Evolutionary conservation across 176 grass and related monocot species (phyloP).

Genomic region (Pontederia paniculata): DNA sequence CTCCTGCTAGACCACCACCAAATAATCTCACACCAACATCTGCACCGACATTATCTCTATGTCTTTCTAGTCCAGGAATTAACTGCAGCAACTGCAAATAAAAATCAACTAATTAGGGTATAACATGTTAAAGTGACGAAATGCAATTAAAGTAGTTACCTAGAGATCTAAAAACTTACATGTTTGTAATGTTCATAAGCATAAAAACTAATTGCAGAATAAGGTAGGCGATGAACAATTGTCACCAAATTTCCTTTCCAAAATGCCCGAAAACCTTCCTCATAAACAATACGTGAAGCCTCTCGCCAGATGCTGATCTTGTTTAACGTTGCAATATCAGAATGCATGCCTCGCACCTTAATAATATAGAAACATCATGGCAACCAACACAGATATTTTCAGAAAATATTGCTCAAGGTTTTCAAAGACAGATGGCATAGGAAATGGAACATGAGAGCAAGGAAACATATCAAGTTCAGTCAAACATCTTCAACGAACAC

Average conservation of each 20-base stretch:
- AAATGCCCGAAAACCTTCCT: conserved; percentile 86
- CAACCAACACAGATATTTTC: no score
- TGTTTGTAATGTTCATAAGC: conserved; percentile 79
- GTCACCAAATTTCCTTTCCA: conserved; percentile 99
- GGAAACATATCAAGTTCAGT: no score
- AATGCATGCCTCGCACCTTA: conserved; percentile 95
- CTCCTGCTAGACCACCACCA: conserved; percentile 74
- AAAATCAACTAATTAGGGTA: neutral
- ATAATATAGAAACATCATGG: no score
- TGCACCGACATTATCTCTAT: conserved; percentile 49
- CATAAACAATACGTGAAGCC: conserved; percentile 65
- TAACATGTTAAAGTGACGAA: no score
- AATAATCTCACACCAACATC: conserved; percentile 71
- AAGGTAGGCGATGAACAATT: conserved; percentile 86
- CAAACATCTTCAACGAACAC: no score
- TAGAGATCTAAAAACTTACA: conserved; percentile 25
- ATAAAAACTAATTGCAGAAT: conserved; percentile 92
- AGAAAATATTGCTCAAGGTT: no score
- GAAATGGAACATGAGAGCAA: no score
- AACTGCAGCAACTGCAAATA: conserved; percentile 49
- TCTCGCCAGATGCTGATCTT: conserved; percentile 67
- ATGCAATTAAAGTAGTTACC: neutral
- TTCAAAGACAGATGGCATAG: no score
- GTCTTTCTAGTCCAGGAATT: conserved; percentile 60
- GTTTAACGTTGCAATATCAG: conserved; percentile 49